Evolutionary conservation across 257 asterid genomes (phyloP).

Genomic region (Solanum gracilifrons): DNA sequence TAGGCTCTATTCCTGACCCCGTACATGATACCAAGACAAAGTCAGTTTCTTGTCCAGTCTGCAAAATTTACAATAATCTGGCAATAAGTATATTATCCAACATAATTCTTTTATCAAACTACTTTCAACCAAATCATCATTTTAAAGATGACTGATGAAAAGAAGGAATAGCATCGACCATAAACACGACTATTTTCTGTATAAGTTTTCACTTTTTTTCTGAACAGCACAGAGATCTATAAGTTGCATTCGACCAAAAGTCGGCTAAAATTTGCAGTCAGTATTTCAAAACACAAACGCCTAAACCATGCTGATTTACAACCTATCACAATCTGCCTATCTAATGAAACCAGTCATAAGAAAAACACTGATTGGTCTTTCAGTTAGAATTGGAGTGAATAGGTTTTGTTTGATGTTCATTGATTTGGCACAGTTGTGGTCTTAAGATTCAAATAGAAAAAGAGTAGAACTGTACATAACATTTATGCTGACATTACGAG

Average conservation of each 20-base stretch:
- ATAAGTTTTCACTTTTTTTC: not conserved
- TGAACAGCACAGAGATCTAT: not conserved
- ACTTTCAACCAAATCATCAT: not conserved
- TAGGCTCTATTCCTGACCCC: conserved; percentile 78
- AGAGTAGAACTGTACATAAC: not conserved
- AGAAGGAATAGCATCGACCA: not conserved
- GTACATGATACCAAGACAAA: conserved; percentile 90
- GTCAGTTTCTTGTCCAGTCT: conserved; percentile 98
- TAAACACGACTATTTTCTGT: not conserved
- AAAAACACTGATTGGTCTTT: not conserved
- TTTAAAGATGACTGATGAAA: not conserved
- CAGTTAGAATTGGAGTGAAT: not conserved
- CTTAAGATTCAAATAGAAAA: not conserved
- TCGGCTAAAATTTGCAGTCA: not conserved
- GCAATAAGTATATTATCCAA: not conserved
- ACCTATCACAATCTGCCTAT: not conserved
- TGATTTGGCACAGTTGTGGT: not conserved
- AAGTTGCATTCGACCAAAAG: not conserved
- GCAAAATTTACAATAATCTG: conserved; percentile 21
- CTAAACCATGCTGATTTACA: not conserved
- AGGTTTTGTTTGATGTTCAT: not conserved
- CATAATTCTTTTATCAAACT: not conserved
- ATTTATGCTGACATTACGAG: not conserved
- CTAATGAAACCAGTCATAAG: not conserved
- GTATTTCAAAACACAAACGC: not conserved